Conservation (phyloP, 306 rosid genomes). For the Phaseolus lunatus region DNA sequence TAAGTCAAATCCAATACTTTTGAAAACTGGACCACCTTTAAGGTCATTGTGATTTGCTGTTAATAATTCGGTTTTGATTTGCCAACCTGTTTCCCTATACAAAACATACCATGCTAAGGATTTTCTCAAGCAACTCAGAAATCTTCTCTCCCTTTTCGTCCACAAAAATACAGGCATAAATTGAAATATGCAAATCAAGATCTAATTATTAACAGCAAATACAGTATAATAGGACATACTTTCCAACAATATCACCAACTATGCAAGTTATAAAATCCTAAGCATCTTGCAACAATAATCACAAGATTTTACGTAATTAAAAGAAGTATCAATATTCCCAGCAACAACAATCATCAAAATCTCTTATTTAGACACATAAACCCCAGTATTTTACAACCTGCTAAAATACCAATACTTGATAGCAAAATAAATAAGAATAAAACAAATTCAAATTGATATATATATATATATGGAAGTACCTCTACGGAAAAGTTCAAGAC, state of each 20-base stretch:
- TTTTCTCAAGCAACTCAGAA: not conserved
- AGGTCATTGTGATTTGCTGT: not conserved
- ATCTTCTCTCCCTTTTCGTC: not conserved
- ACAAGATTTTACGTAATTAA: not conserved
- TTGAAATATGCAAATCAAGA: not conserved
- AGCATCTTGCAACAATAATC: not conserved
- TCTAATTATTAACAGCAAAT: not conserved
- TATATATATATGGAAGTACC: conserved; percentile 56
- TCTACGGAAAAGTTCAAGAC: conserved; percentile 81
- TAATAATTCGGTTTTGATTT: not conserved
- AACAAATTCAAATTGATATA: conserved; percentile 15
- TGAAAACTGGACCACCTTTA: not conserved
- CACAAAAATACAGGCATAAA: not conserved
- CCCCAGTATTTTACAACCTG: conserved; percentile 8
- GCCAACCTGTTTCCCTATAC: not conserved
- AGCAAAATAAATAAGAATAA: conserved; percentile 27
- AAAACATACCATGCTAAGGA: not conserved
- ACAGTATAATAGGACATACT: not conserved
- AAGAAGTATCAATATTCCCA: conserved; percentile 5
- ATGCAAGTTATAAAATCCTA: conserved; percentile 17
- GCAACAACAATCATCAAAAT: not conserved
- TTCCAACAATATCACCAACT: conserved; percentile 4
- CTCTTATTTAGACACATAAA: conserved; percentile 9
- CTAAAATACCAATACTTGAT: not conserved
- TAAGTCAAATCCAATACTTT: not conserved